phyloP scores from a whole-genome alignment of 1,284 basidiomycete genomes.

The Microbotryum saponariae region DNA sequence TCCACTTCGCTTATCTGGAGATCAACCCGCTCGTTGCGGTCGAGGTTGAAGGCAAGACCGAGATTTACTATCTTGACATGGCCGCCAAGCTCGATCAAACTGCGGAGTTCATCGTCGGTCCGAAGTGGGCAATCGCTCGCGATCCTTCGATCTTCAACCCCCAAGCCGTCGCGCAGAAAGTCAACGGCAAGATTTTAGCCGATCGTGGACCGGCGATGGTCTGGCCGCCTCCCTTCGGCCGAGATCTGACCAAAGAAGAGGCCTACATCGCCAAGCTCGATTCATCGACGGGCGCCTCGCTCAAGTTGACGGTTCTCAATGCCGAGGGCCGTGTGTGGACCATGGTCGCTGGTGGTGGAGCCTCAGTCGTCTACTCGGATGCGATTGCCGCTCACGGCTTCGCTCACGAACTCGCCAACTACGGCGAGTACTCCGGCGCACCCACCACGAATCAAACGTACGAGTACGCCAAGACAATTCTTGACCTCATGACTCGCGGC shows the following conservation, averaged over 20 bases:
- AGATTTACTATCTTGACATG: slow-evolving; percentile 97
- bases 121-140: slow-evolving; percentile 97
- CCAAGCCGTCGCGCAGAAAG: slow-evolving; percentile 41
- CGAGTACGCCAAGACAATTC: slow-evolving; percentile 98
- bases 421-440: slow-evolving; percentile 98
- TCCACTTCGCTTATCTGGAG: slow-evolving; percentile 83
- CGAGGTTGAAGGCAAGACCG: slow-evolving; percentile 76
- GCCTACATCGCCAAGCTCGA: slow-evolving; percentile 99
- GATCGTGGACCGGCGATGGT: slow-evolving; percentile 96
- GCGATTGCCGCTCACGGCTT: slow-evolving; percentile 95
- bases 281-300: slow-evolving; percentile 90
- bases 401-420: slow-evolving; percentile 96
- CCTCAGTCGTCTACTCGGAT: slow-evolving; percentile 74
- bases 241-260: slow-evolving; percentile 96
- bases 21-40: slow-evolving; percentile 98
- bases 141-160: slow-evolving; percentile 69
- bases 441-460: slow-evolving; percentile 98
- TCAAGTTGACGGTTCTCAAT: slow-evolving; percentile 96
- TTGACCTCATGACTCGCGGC: slow-evolving; percentile 93
- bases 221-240: slow-evolving; percentile 59
- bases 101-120: slow-evolving; percentile 94
- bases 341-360: slow-evolving; percentile 87
- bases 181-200: slow-evolving; percentile 56
- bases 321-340: slow-evolving; percentile 94
- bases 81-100: slow-evolving; percentile 99